phyloP scores from a whole-genome alignment of 2,329 filamentous ascomycete genomes.

The Fusarium sp. region DNA sequence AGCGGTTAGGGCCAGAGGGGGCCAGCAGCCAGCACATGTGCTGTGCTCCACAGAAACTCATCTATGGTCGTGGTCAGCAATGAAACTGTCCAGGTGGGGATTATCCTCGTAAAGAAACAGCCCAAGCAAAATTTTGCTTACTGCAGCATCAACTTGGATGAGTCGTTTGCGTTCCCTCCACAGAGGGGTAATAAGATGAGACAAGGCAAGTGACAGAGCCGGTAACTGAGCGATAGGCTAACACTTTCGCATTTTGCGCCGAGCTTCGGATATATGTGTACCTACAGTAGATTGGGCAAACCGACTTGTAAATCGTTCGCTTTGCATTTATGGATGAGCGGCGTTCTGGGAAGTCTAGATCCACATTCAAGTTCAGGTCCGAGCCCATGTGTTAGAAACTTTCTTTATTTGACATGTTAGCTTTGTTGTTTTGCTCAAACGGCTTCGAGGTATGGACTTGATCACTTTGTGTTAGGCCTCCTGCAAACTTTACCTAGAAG shows the following conservation, averaged over 20 bases:
- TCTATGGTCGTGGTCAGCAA: conserved; percentile 39
- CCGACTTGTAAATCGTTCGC: neutral
- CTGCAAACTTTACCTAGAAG: neutral
- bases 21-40: conserved; percentile 6
- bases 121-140: conserved; percentile 16
- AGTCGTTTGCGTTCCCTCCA: conserved; percentile 9
- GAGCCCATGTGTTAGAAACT: neutral
- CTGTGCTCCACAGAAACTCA: conserved; percentile 27
- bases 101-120: conserved; percentile 29
- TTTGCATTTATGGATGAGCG: neutral
- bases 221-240: conserved; percentile 9
- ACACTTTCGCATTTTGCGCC: conserved; percentile 16
- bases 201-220: conserved; percentile 24
- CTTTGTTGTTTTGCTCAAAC: neutral
- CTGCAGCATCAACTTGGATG: conserved; percentile 18
- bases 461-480: conserved; percentile 15
- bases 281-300: neutral
- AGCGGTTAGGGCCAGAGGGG: conserved; percentile 1
- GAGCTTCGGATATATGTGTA: conserved; percentile 11
- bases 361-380: neutral
- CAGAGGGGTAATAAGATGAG: conserved; percentile 26
- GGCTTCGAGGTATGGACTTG: neutral
- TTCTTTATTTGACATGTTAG: neutral
- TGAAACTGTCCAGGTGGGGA: conserved; percentile 37
- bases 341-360: neutral